Base-by-base conservation (phyloP, 192 early-diverging fungal genomes). In the Phlyctochytrium bullatum region DNA sequence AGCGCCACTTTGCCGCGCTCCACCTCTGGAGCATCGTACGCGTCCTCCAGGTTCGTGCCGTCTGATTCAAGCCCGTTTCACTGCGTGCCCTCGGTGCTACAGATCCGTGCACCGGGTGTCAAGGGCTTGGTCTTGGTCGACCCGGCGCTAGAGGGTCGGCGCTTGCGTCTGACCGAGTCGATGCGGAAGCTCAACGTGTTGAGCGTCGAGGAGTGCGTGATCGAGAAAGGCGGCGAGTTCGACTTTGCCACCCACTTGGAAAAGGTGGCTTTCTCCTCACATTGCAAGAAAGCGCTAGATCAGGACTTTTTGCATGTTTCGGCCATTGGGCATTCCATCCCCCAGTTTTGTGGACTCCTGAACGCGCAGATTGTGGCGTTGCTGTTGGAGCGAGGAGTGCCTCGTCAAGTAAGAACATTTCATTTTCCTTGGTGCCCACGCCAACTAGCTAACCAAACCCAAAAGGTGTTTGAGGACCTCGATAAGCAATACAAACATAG, bases 91-190 rank as follows among this genome's bases (percentile, higher is more conserved):
- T 33, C 40, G 25, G 63, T 72, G 2, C 34, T 74, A 10, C 73
- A 74, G 54, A 62, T 74, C 17, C 61, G 73, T 10, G 36, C 52
- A 29, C 61, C 69, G n/a, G 73, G 73, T 2, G 34, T 74, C 6
- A 74, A 74, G 40, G 73, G 73, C 14, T 28, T 74, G 29, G 56
- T 74, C 36, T 52, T 74, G 25, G 64, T 59, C 2, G 68, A 74
- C 47, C 61, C 66, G 30, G 3, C 1, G 16, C 36, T 71, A 16
- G 34, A 36, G 12, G 53, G 60, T 23, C 20, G 57, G 27, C 53
- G 30, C 1, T 52, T 74, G 36, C 28, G 2, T 0, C 52, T 74
- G 4, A 59, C 69, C 24, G 24, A 52, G 52, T 74, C 73, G 3
- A 74, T 74, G 73, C 31, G 52, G 28, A 74, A 74, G 54, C 53